These are phyloP conservation scores for Kingdonia uniflora DNA, from an alignment of 164 flowering plant genomes.

Conservation along the genomic window DNA sequence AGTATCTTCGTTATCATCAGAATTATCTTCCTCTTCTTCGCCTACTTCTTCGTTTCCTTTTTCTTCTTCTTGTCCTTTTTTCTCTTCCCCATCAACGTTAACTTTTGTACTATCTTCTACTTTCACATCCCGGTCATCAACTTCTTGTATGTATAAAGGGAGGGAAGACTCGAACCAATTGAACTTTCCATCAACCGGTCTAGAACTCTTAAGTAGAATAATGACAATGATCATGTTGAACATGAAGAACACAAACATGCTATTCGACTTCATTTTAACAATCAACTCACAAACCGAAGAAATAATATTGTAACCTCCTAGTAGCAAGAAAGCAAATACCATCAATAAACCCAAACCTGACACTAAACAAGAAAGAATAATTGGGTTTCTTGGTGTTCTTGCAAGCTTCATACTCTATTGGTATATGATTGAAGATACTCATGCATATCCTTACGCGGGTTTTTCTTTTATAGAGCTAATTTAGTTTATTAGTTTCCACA, in stretches of 20 bases:
- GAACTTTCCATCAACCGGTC: constrained; percentile 8
- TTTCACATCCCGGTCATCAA: constrained; percentile 4
- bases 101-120: neutral
- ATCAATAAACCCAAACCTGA: neutral
- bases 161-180: neutral
- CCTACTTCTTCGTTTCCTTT: constrained; percentile 11
- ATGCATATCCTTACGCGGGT: too few species aligned
- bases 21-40: constrained; percentile 6
- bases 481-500: neutral
- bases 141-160: neutral
- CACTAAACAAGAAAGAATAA: neutral
- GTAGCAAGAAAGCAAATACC: neutral
- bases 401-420: constrained; percentile 1
- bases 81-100: constrained; percentile 6
- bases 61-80: constrained; percentile 11
- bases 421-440: too few species aligned
- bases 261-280: neutral
- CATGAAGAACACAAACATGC: constrained; percentile 10
- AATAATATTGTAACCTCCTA: neutral
- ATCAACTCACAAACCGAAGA: neutral
- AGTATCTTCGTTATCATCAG: constrained; percentile 1
- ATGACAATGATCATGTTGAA: constrained; percentile 11
- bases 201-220: constrained; percentile 6
- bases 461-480: neutral
- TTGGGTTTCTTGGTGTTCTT: neutral